Base-by-base conservation (phyloP, 2,329 filamentous ascomycete species). In the Phialemoniopsis sp. region DNA sequence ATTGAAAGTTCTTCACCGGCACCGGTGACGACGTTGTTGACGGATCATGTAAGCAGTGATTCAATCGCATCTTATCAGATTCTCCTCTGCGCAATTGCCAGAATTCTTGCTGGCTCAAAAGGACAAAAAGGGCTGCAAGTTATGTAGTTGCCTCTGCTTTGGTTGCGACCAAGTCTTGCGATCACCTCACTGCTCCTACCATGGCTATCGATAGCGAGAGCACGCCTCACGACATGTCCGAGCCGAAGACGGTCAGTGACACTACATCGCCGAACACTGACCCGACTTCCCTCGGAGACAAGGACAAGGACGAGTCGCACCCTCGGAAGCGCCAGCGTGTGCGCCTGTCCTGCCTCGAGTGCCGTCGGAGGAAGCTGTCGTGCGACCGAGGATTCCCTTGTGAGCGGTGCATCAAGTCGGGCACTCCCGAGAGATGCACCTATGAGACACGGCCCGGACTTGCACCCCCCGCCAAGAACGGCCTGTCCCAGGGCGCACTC, bases 311-410 rank as follows among this genome's bases (percentile, higher is more conserved):
- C 40, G 45, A 47, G 29, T 40, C 46, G 31, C 48, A 38, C 1
- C 63, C 74, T 9, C 67, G 76, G 44, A 81, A 81, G 60, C 63
- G 77, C 26, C 77, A 80, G 62, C 68, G 77, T 29, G 72, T 80
- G 34, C 66, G 77, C 13, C 66, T 81, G 32, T 78, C 74, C 35
- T 81, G 77, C 46, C 67, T 80, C 32, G 76, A 80, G 50, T 81
- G 77, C 49, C 73, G 77, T 32, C 68, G 76, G 39, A 67, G 77
- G 40, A 81, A 81, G 62, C 64, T 80, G 29, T 80, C 76, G 18
- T 81, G 77, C 55, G 78, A 80, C 57, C 67, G 77, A 44, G 76
- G 77, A 53, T 69, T 79, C 49, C 77, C 77, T 17, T 81, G 77
- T 52, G 75, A 79, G 56, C 72, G 77, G 34, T 81, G 77, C 57